Percentiles rank a stretch among this genome's conserved stretches.
Conservation (phyloP, 2,329 filamentous ascomycete genomes). For the Alternaria triticina region DNA sequence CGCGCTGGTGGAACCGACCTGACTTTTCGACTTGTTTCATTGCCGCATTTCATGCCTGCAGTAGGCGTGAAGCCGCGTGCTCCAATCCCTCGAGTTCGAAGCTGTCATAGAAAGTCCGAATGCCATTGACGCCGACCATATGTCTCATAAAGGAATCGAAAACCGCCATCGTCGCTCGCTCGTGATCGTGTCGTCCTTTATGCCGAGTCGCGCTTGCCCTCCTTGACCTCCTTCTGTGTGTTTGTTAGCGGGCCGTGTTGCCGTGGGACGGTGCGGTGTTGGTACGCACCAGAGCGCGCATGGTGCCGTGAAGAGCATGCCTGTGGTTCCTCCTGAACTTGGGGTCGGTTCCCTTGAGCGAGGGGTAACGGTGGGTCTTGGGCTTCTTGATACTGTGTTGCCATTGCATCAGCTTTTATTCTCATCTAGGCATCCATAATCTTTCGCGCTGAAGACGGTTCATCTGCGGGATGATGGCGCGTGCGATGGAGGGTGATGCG, state of each 20-base stretch:
- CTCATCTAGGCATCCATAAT: slow-evolving; percentile 2
- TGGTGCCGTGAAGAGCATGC: slow-evolving; percentile 98
- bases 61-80: slow-evolving; percentile 36
- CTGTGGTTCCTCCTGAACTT: slow-evolving; percentile 99
- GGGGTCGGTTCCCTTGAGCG: slow-evolving; percentile 97
- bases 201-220: slow-evolving; percentile 90
- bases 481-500: slow-evolving; percentile 48
- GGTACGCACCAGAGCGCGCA: slow-evolving; percentile 88
- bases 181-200: slow-evolving; percentile 57
- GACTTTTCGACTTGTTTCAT: slow-evolving; percentile 48
- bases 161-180: slow-evolving; percentile 44
- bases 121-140: slow-evolving; percentile 52
- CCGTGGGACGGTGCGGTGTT: background rate
- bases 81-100: slow-evolving; percentile 44
- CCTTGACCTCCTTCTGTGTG: slow-evolving; percentile 91
- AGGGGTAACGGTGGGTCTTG: slow-evolving; percentile 98
- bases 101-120: slow-evolving; percentile 48
- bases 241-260: slow-evolving; percentile 31
- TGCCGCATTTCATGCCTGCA: slow-evolving; percentile 47
- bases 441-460: background rate
- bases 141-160: slow-evolving; percentile 50
- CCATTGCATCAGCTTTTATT: slow-evolving; percentile 25
- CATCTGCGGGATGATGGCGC: slow-evolving; percentile 11
- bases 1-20: slow-evolving; percentile 28
- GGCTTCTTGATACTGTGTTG: slow-evolving; percentile 95